Evolutionary conservation across 2,329 filamentous ascomycete species (phyloP).

Genomic region (Neofusicoccum sp.): DNA sequence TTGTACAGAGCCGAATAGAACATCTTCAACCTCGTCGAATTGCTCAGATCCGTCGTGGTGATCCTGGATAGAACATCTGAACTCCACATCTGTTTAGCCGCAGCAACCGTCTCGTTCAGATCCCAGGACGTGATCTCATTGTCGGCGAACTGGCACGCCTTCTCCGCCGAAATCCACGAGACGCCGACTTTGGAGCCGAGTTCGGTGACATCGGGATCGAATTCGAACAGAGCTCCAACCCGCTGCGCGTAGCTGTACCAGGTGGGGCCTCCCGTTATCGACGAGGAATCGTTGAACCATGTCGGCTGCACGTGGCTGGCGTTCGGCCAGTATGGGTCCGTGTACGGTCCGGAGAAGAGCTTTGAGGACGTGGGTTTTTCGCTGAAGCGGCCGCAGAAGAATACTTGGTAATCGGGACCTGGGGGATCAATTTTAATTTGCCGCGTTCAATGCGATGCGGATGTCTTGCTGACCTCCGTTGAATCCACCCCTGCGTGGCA

Average conservation of each 20-base stretch:
- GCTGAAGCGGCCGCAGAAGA: constrained; percentile 30
- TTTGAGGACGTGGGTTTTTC: constrained; percentile 22
- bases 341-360: constrained; percentile 23
- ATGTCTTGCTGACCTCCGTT: constrained; percentile 25
- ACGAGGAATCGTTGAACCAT: constrained; percentile 27
- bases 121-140: constrained; percentile 44
- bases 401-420: constrained; percentile 27
- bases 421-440: background rate
- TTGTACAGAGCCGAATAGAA: constrained; percentile 36
- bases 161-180: constrained; percentile 49
- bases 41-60: constrained; percentile 1
- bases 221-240: constrained; percentile 53
- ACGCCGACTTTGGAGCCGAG: constrained; percentile 53
- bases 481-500: constrained; percentile 26
- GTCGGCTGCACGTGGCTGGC: constrained; percentile 24
- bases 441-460: too few relatives aligned
- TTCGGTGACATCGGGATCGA: constrained; percentile 34
- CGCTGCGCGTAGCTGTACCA: constrained; percentile 35
- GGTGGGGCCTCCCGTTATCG: background rate
- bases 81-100: constrained; percentile 43
- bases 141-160: constrained; percentile 47
- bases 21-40: constrained; percentile 5
- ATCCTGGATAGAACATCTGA: constrained; percentile 45
- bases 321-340: constrained; percentile 20
- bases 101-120: constrained; percentile 37